Evolutionary conservation across 2,329 filamentous ascomycete genomes (phyloP), one percentile per base, ranked within the genome.

Genomic region (Nigrospora osmanthi): DNA sequence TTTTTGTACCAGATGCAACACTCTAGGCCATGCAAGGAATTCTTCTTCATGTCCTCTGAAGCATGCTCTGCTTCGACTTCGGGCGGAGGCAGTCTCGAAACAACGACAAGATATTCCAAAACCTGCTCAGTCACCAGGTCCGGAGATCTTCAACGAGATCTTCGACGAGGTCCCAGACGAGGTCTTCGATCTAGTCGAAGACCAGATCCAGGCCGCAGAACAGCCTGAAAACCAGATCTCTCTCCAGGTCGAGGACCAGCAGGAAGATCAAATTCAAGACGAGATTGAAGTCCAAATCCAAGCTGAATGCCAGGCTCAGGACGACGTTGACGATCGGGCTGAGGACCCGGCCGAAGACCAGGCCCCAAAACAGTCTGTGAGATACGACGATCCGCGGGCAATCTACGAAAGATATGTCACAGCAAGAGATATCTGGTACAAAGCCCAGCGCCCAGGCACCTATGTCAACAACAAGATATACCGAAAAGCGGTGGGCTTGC

Each of bases 341-440:
- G 23, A 28, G 10, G 23, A 28, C 23, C 23, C 23, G 9, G 6
- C 23, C 23, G 11, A n/a, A 35, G 34, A 35, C 14, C 36, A n/a
- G 36, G 16, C 23, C 23, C 10, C 11, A 40, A 13, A 17, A 14
- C 38, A 23, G 16, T 16, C 38, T 28, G 17, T 40, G 11, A 40
- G 15, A 23, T 38, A 38, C 36, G 16, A 38, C 15, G 36, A 38
- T 12, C 36, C 16, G 23, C 17, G 36, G 16, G 38, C 17, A 16
- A 40, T 40, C 19, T 40, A 40, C 38, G 17, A 40, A 15, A 13
- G 38, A 40, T 40, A 40, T 23, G 15, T 40, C 19, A 31, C 12
- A 30, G 38, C 38, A 40, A 40, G 38, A 40, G 38, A 40, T n/a
- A 31, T 13, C 17, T 38, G 37, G 37, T 38, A 38, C 17, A 38